phyloP scores from a whole-genome alignment of 306 rosid species.

The Trifolium subterraneum region DNA sequence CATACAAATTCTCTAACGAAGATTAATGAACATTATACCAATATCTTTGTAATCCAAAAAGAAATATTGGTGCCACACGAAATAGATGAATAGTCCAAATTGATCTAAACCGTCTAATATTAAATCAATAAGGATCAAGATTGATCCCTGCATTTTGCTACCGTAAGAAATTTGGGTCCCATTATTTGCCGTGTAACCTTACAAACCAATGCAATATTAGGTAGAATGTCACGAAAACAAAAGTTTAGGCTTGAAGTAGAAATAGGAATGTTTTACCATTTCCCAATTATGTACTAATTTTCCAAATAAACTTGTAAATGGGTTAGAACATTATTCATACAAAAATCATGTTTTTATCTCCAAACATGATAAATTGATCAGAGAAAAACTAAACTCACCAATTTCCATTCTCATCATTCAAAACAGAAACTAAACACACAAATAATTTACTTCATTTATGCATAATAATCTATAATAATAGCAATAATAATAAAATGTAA shows the following conservation, averaged over 20 bases:
- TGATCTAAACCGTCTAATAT: too few relatives aligned
- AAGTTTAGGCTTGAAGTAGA: slow-evolving; percentile 5
- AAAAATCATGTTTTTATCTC: background rate
- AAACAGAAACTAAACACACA: background rate
- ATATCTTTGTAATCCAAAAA: too few relatives aligned
- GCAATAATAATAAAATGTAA: too few relatives aligned
- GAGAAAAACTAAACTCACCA: background rate
- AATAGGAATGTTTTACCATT: slow-evolving; percentile 33
- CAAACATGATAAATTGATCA: background rate
- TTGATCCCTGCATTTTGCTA: too few relatives aligned
- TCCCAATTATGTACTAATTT: slow-evolving; percentile 3
- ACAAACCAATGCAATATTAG: background rate
- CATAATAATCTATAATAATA: too few relatives aligned
- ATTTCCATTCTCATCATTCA: slow-evolving; percentile 10
- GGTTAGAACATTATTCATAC: slow-evolving; percentile 20
- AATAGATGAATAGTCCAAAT: too few relatives aligned
- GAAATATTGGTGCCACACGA: too few relatives aligned
- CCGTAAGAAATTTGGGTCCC: background rate
- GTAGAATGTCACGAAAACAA: background rate
- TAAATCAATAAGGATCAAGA: too few relatives aligned
- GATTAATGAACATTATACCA: too few relatives aligned
- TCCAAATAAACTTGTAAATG: slow-evolving; percentile 10
- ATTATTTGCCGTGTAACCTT: background rate
- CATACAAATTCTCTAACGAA: too few relatives aligned
- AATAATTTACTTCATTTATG: background rate